Evolutionary conservation across 2,329 filamentous ascomycete species (phyloP), one percentile per base, ranked within the genome.

Genomic region (Ramularia collo-cygni): DNA sequence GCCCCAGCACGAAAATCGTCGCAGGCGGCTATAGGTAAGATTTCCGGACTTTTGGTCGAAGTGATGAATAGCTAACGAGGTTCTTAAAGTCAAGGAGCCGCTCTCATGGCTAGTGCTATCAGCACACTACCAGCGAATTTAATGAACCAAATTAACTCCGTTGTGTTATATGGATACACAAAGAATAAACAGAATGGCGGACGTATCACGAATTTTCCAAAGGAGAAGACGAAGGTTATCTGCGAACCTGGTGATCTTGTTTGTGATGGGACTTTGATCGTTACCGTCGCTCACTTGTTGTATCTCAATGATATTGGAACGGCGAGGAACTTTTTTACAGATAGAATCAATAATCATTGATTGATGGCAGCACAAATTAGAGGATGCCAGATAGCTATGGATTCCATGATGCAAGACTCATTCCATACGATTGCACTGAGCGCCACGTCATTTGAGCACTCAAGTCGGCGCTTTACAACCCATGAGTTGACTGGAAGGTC

Each of bases 91-190:
- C 64, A 67, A 55, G 63, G 64, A 28, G 56, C 61, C 4, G 64
- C 64, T 9, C 51, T 66, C 24, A 64, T 64, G 18, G 60, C 61
- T 2, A 56, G 52, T 9, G 53, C 63, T 1, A 54, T 66, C 33
- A 46, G 54, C 13, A 48, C 52, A 8, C 52, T 63, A 6, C 47
- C 48, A 10, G 19, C 48, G 10, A 43, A 46, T 1, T 51, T 63
- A 14, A 54, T 54, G 37, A 37, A 52, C 18, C 53, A 55, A 18
- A 52, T 66, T 40, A 59, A 59, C n/a, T 64, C 63, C 10, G 53
- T 62, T 2, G 63, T 65, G 17, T 52, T 65, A 12, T 67, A 64
- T 34, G 64, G 64, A 9, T 63, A 67, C 51, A 66, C 64, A 4
- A 55, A 58, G 44, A 66, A 66, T 37, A 34, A 39, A 37, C 63